Evolutionary conservation across 2,329 filamentous ascomycete species (phyloP).

Genomic region (Ilyonectria robusta): DNA sequence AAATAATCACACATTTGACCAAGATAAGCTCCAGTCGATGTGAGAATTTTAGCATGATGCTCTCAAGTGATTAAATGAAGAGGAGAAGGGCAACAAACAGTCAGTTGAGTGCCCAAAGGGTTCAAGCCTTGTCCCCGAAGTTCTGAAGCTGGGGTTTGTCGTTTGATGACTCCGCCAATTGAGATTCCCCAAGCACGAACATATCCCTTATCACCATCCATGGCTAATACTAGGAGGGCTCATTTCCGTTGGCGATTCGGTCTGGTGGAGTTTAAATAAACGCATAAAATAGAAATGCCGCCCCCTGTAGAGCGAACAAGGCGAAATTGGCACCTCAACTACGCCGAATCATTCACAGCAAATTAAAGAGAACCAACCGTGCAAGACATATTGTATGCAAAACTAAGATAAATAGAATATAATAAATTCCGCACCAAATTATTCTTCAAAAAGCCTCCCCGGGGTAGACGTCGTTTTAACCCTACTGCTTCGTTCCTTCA

Average conservation of each 20-base stretch:
- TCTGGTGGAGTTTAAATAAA: background rate
- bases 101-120: too few species aligned
- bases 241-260: too few species aligned
- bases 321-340: background rate
- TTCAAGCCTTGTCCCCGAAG: too few species aligned
- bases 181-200: too few species aligned
- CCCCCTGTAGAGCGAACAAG: too few species aligned
- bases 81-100: too few species aligned
- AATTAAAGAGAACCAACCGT: background rate
- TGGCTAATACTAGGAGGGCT: too few species aligned
- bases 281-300: too few species aligned
- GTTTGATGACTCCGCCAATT: too few species aligned
- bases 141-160: too few species aligned
- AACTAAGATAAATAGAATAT: background rate
- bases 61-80: background rate
- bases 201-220: too few species aligned
- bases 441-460: background rate
- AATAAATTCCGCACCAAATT: background rate
- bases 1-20: background rate
- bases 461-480: background rate
- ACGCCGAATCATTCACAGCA: too few species aligned
- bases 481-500: slow-evolving; percentile 29
- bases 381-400: background rate
- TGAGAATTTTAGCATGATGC: background rate
- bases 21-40: background rate